Base-by-base conservation (phyloP, 176 grass and related monocot species). In the Ampelocalamus luodianensis region DNA sequence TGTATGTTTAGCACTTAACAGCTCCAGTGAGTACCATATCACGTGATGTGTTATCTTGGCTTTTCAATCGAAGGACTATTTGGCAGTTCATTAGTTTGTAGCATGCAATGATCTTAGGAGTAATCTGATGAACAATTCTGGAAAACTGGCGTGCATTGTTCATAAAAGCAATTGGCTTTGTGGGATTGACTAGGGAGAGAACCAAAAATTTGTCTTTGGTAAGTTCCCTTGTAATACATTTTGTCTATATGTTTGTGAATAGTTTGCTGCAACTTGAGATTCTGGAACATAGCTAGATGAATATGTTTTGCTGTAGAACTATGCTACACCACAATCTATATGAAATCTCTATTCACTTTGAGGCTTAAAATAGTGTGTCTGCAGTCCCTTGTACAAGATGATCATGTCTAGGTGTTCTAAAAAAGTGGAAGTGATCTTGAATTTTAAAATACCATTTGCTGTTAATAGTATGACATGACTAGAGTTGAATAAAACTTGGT, bases 291-390 rank as follows among this genome's bases (percentile, higher is more conserved):
- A 10, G 55, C 38, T 79, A 20, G 1, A 48, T 74, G 6, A 0
- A 18, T 38, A 39, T 18, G 12, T 23, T 44, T 65, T 71, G 8
- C 5, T 77, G 32, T n/a, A 42, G 53, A 71, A 71, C 10, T 53
- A 51, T 69, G 54, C 73, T 78, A 60, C 60, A 27, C 3, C 46
- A 53, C 3, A 39, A 5, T 22, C 3, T 6, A 17, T 36, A 3
- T 77, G 46, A 72, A 43, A 46, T 71, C 44, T 69, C 11, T 54
- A n/a, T 71, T 39, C 13, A 48, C 5, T 54, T 8, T 6, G 43
- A 53, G 73, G 11, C 32, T 81, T 24, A 77, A 64, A 81, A 44
- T 37, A 78, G 11, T 73, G 24, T 48, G 24, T 27, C 17, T 66
- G 37, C 15, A 29, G 26, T 24, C 10, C 5, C 22, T 74, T 87